Percentiles rank a stretch among this genome's conserved stretches.
Evolutionary conservation across 2,329 filamentous ascomycete genomes (phyloP).

Genomic region (Hymenoscyphus linearis): DNA sequence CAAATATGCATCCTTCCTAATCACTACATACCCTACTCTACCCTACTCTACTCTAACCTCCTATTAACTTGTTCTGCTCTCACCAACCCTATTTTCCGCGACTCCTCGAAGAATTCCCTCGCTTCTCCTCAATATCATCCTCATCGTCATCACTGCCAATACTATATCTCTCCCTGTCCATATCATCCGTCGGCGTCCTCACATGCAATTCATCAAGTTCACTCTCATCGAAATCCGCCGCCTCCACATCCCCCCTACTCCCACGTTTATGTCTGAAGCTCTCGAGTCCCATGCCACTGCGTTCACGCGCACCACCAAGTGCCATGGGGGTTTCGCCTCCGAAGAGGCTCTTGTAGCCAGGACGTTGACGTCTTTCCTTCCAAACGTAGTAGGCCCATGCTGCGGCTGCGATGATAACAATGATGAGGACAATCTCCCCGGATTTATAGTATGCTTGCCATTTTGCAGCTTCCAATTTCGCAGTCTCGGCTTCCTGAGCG

Average conservation of each 20-base stretch:
- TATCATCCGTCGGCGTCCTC: conserved; percentile 29
- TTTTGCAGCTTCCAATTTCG: conserved; percentile 59
- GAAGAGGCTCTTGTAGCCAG: conserved; percentile 45
- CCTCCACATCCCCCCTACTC: conserved; percentile 49
- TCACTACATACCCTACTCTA: too few relatives aligned
- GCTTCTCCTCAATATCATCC: conserved; percentile 39
- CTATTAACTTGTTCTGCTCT: background rate
- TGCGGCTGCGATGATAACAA: conserved; percentile 58
- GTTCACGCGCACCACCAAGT: conserved; percentile 24
- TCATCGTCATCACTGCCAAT: conserved; percentile 54
- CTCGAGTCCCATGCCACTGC: conserved; percentile 38
- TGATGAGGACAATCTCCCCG: conserved; percentile 62
- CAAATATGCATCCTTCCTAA: too few relatives aligned
- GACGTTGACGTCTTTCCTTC: conserved; percentile 52
- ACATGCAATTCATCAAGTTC: conserved; percentile 57
- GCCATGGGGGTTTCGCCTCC: conserved; percentile 29
- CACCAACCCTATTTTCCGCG: conserved; percentile 10
- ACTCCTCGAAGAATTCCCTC: conserved; percentile 12
- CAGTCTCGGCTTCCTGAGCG: conserved; percentile 56
- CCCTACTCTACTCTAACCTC: too few relatives aligned
- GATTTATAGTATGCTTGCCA: conserved; percentile 69
- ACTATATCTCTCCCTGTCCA: conserved; percentile 47
- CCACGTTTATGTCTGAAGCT: conserved; percentile 43
- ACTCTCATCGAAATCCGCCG: conserved; percentile 60
- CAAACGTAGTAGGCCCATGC: conserved; percentile 62